Percentiles rank a stretch among this genome's conserved stretches.
These are phyloP conservation scores for Podospora pseudocomata DNA, from an alignment of 495 filamentous ascomycete genomes.

Conservation along the genomic window DNA sequence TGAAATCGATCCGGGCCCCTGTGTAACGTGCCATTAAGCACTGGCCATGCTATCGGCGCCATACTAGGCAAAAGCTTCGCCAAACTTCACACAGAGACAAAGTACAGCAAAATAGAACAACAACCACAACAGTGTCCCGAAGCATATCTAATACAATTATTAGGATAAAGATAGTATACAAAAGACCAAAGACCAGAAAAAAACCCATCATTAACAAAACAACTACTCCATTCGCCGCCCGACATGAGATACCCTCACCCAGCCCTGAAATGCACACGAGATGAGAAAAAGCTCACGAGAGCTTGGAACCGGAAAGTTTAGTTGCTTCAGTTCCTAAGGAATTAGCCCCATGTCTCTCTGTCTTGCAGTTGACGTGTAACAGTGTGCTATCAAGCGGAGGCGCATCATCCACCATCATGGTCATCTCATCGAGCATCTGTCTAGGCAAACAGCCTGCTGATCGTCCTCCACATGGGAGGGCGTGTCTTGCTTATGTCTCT, in stretches of 20 bases:
- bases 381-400: background rate
- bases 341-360: conserved; percentile 30
- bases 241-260: background rate
- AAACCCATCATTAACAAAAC: background rate
- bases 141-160: background rate
- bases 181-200: background rate
- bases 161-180: conserved; percentile 8
- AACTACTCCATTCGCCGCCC: background rate
- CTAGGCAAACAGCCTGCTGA: conserved; percentile 6
- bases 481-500: conserved; percentile 32
- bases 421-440: background rate
- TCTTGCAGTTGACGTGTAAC: conserved; percentile 8
- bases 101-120: background rate
- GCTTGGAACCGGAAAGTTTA: conserved; percentile 18
- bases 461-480: conserved; percentile 1
- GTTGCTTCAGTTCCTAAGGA: conserved; percentile 40
- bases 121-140: background rate
- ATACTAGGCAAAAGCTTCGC: conserved; percentile 2
- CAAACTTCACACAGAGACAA: background rate
- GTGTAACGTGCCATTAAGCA: background rate
- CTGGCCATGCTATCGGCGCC: background rate
- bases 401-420: conserved; percentile 1
- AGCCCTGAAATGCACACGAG: background rate
- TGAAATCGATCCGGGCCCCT: background rate
- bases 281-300: conserved; percentile 1